These are phyloP conservation scores for Abortiporus biennis DNA, from an alignment of 1,284 basidiomycete genomes.

Conservation along the genomic window DNA sequence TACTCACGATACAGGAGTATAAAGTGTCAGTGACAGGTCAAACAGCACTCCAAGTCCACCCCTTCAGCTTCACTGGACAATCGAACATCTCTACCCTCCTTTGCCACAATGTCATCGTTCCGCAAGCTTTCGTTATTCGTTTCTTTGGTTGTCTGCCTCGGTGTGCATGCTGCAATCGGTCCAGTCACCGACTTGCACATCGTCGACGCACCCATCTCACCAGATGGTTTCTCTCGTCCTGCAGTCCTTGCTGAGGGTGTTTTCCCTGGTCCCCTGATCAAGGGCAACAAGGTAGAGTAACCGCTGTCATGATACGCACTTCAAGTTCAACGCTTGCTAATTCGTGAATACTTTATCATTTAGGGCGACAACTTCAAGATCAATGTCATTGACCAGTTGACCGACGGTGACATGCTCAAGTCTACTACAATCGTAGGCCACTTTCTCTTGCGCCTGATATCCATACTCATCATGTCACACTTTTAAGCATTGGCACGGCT, in stretches of 20 bases:
- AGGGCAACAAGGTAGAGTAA: constrained; percentile 18
- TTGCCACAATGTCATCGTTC: constrained; percentile 8
- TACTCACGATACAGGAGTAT: no score
- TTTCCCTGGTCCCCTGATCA: constrained; percentile 25
- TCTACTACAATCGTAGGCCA: constrained; percentile 14
- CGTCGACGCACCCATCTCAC: constrained; percentile 18
- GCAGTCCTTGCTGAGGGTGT: constrained; percentile 22
- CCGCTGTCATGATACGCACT: neutral
- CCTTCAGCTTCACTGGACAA: no score
- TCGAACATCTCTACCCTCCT: no score
- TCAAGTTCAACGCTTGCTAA: neutral
- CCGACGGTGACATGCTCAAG: constrained; percentile 23
- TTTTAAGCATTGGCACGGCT: constrained; percentile 29
- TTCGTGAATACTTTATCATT: neutral
- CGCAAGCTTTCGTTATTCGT: constrained; percentile 2
- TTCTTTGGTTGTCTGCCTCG: constrained; percentile 2
- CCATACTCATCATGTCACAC: neutral
- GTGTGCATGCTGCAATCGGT: constrained; percentile 14
- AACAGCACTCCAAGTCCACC: no score
- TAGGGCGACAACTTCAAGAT: constrained; percentile 21
- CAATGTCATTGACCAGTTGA: constrained; percentile 27
- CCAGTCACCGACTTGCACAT: constrained; percentile 20
- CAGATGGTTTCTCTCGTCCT: constrained; percentile 19
- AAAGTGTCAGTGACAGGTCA: no score
- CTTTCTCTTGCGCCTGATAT: neutral